These are phyloP conservation scores for Penicillium odoratum DNA, from an alignment of 495 filamentous ascomycete species.

Conservation along the genomic window DNA sequence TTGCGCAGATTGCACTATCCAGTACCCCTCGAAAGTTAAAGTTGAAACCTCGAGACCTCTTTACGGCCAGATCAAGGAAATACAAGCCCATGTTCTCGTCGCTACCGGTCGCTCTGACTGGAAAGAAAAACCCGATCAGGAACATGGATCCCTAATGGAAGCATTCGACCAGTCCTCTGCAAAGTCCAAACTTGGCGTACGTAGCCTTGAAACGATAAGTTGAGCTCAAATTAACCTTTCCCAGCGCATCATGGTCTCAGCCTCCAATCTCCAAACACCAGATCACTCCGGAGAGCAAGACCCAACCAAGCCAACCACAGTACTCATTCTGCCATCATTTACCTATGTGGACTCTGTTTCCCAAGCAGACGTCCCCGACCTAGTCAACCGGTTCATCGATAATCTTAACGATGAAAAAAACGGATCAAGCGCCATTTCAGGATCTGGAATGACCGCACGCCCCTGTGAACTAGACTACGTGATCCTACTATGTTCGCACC, in stretches of 20 bases:
- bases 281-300: slow-evolving; percentile 45
- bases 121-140: slow-evolving; percentile 79
- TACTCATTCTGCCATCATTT: slow-evolving; percentile 87
- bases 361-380: slow-evolving; percentile 61
- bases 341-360: slow-evolving; percentile 79
- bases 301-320: slow-evolving; percentile 57
- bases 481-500: slow-evolving; percentile 92
- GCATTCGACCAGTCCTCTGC: slow-evolving; percentile 62
- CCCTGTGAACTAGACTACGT: slow-evolving; percentile 78
- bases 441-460: slow-evolving; percentile 45
- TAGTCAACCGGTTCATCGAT: slow-evolving; percentile 70
- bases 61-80: slow-evolving; percentile 83
- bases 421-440: slow-evolving; percentile 44
- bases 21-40: slow-evolving; percentile 69
- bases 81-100: slow-evolving; percentile 82
- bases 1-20: slow-evolving; percentile 75
- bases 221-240: slow-evolving; percentile 5
- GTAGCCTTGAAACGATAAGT: slow-evolving; percentile 23
- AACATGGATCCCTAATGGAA: slow-evolving; percentile 90
- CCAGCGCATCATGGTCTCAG: slow-evolving; percentile 84
- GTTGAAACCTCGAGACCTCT: slow-evolving; percentile 73
- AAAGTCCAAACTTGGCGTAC: slow-evolving; percentile 71
- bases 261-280: slow-evolving; percentile 77
- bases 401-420: slow-evolving; percentile 60
- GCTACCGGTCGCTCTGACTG: slow-evolving; percentile 94